phyloP scores from a whole-genome alignment of 257 asterid genomes.

The Solanum tarijense region DNA sequence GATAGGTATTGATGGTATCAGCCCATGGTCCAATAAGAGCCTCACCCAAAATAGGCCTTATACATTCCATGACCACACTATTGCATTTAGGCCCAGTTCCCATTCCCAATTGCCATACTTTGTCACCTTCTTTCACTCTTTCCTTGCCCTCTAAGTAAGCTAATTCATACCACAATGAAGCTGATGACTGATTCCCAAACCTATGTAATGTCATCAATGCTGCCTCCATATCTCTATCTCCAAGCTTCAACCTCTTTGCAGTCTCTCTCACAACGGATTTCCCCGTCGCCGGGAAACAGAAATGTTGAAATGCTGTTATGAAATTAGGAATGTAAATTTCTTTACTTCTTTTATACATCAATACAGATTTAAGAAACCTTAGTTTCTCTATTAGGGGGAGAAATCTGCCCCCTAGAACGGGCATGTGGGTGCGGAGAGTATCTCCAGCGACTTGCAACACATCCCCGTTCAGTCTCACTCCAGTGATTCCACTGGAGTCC shows the following conservation, averaged over 20 bases:
- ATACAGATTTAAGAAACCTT: slow-evolving; percentile 19
- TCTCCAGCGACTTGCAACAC: slow-evolving; percentile 65
- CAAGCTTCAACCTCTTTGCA: slow-evolving; percentile 16
- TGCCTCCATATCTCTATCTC: slow-evolving; percentile 27
- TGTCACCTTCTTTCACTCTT: slow-evolving; percentile 51
- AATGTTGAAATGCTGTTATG: slow-evolving; percentile 56
- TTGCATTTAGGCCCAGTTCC: slow-evolving; percentile 74
- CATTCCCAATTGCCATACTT: slow-evolving; percentile 67
- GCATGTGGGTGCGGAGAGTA: slow-evolving; percentile 46
- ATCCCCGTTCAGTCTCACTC: slow-evolving; percentile 49
- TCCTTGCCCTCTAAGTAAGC: slow-evolving; percentile 64
- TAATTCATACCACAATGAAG: slow-evolving; percentile 69
- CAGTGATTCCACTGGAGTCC: slow-evolving; percentile 66
- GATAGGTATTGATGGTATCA: slow-evolving; percentile 34
- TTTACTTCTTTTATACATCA: slow-evolving; percentile 28
- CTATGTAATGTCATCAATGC: slow-evolving; percentile 54
- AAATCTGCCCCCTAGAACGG: slow-evolving; percentile 40
- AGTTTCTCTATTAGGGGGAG: slow-evolving; percentile 46
- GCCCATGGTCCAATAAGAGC: slow-evolving; percentile 60
- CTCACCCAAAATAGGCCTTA: slow-evolving; percentile 36
- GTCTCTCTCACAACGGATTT: slow-evolving; percentile 58
- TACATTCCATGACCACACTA: slow-evolving; percentile 54
- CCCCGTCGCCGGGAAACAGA: slow-evolving; percentile 73
- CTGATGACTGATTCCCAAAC: slow-evolving; percentile 47
- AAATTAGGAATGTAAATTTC: slow-evolving; percentile 64